Evolutionary conservation across 2,329 filamentous ascomycete genomes (phyloP), one percentile per base, ranked within the genome.

Genomic region (Amphichorda felina): DNA sequence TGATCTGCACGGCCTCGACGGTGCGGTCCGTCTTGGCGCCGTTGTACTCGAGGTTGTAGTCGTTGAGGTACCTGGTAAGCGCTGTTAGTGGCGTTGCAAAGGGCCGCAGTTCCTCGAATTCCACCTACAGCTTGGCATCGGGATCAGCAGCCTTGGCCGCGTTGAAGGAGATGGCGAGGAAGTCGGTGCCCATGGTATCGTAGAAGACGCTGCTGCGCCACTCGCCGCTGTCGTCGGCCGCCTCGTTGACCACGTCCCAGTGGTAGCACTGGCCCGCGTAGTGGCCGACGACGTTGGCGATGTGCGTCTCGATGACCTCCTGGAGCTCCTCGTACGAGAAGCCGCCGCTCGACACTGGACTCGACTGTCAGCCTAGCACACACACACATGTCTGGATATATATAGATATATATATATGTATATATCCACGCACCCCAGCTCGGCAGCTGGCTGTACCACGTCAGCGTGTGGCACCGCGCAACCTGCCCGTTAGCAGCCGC

Each of bases 181-280:
- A 81, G 29, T 63, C 60, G 9, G 65, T 63, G 16, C 73, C 72
- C 14, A 79, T 64, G 22, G 63, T 63, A 21, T 62, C 51, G 51
- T 67, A 66, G 55, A 75, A 80, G 41, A 76, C 62, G 37, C 54
- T 61, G 38, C 59, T 46, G 38, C 72, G 61, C 54, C 61, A 71
- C 7, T 59, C 64, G 11, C 71, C 72, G 43, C 70, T 65, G 15
- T 79, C 75, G 38, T 68, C 64, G 28, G 76, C 61, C 4, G 66
- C 70, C 57, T 81, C 75, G 50, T 80, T 81, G 16, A 78, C 65
- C 0, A 81, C 75, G 38, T 81, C 75, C 75, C 75, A 81, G 21
- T 67, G 63, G 49, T 72, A 72, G 53, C 75, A 77, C 44, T 70
- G 61, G 37, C 71, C 68, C 50, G 68, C 67, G 59, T 70, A 79